A percentile compares a stretch with the other conserved stretches of the same genome.
phyloP scores from a whole-genome alignment of 345 rosid species.

The Aurinia saxatilis region DNA sequence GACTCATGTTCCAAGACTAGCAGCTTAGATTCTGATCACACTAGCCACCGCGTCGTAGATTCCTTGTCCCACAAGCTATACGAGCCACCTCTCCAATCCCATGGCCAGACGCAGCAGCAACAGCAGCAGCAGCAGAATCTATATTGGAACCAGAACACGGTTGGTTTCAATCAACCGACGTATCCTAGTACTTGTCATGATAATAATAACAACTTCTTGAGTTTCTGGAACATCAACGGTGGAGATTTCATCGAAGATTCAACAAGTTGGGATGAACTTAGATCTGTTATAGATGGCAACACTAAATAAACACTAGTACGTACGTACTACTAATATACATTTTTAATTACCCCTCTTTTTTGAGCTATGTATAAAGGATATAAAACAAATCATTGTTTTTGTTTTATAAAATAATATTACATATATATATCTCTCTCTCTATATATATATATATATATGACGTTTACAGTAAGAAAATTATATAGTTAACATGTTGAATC shows the following conservation, averaged over 20 bases:
- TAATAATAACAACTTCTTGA: conserved; percentile 11
- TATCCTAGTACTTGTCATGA: conserved; percentile 13
- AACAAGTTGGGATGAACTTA: conserved; percentile 69
- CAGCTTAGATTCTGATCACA: conserved; percentile 49
- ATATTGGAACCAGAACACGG: conserved; percentile 18
- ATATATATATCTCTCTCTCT: too few relatives aligned
- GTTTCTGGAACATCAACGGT: conserved; percentile 32
- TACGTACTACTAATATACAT: too few relatives aligned
- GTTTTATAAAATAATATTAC: not conserved
- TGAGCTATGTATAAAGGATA: conserved; percentile 7
- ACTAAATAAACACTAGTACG: conserved; percentile 19
- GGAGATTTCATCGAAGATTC: conserved; percentile 36
- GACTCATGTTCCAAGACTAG: conserved; percentile 46
- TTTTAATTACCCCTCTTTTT: not conserved
- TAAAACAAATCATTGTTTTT: not conserved
- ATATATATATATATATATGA: not conserved
- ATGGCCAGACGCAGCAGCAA: too few relatives aligned
- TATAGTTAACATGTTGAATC: too few relatives aligned
- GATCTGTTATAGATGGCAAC: conserved; percentile 45
- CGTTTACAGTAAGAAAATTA: not conserved
- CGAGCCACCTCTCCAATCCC: conserved; percentile 22
- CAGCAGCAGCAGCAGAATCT: too few relatives aligned
- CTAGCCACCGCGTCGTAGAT: conserved; percentile 31
- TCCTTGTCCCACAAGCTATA: conserved; percentile 18
- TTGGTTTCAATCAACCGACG: conserved; percentile 8